Conservation (phyloP, 176 grass and related monocot species). For the Guadua angustifolia region DNA sequence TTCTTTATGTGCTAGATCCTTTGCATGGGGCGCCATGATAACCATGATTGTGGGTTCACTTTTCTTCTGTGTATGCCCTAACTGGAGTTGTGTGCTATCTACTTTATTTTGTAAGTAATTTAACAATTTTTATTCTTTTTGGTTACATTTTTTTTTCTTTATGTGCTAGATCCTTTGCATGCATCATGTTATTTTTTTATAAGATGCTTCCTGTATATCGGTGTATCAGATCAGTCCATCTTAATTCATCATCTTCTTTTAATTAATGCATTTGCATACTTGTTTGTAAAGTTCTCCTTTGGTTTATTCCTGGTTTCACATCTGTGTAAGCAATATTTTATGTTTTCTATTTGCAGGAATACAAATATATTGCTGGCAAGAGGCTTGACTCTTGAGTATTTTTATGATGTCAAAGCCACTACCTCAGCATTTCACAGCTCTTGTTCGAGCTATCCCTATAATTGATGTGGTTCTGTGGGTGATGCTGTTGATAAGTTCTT, state of each 20-base stretch:
- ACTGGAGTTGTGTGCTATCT: constrained; percentile 84
- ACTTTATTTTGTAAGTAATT: constrained; percentile 81
- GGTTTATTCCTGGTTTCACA: constrained; percentile 23
- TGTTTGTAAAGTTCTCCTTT: constrained; percentile 4
- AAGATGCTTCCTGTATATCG: neutral
- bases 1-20: constrained; percentile 15
- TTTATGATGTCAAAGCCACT: constrained; percentile 77
- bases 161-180: constrained; percentile 10
- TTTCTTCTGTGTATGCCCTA: constrained; percentile 83
- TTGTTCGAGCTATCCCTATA: constrained; percentile 88
- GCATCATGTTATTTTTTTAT: too few species aligned
- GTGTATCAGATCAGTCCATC: neutral
- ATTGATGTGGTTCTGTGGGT: constrained; percentile 58
- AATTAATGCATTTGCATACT: constrained; percentile 1
- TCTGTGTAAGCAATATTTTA: constrained; percentile 27
- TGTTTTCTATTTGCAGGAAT: constrained; percentile 64
- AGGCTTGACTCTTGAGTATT: constrained; percentile 55
- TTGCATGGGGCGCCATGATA: too few species aligned
- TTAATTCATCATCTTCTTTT: neutral
- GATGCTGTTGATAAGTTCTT: constrained; percentile 84
- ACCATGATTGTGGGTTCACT: constrained; percentile 76
- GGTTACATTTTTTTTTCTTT: neutral
- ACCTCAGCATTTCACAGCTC: constrained; percentile 80
- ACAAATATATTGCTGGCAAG: constrained; percentile 77
- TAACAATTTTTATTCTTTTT: constrained; percentile 8